Evolutionary conservation across 2,329 filamentous ascomycete genomes (phyloP).

Genomic region (Coleophoma eucalyptorum): DNA sequence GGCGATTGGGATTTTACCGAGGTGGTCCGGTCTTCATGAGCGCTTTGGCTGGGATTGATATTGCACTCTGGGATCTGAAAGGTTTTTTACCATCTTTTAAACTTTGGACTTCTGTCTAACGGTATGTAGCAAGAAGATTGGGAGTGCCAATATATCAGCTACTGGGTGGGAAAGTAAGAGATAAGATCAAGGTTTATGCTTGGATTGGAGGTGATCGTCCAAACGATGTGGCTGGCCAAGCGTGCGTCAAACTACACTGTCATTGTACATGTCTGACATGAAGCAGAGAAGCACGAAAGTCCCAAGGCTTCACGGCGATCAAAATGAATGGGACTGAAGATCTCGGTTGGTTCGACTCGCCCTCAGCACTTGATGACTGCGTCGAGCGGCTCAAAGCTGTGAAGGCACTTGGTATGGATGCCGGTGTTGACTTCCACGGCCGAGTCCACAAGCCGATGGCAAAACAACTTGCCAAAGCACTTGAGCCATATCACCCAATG

Average conservation of each 20-base stretch:
- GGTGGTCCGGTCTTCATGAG: slow-evolving; percentile 80
- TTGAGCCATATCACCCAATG: slow-evolving; percentile 66
- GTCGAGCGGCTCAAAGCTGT: slow-evolving; percentile 67
- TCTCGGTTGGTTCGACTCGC: slow-evolving; percentile 72
- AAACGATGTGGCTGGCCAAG: slow-evolving; percentile 58
- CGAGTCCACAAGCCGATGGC: slow-evolving; percentile 78
- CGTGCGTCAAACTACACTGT: slow-evolving; percentile 34
- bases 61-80: slow-evolving; percentile 57
- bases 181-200: slow-evolving; percentile 68
- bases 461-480: slow-evolving; percentile 64
- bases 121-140: slow-evolving; percentile 44
- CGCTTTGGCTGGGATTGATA: slow-evolving; percentile 73
- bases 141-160: slow-evolving; percentile 70
- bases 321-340: slow-evolving; percentile 83
- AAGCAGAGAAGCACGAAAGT: slow-evolving; percentile 47
- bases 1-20: slow-evolving; percentile 70
- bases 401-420: slow-evolving; percentile 67
- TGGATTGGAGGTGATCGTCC: slow-evolving; percentile 78
- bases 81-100: not conserved
- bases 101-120: not conserved
- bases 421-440: slow-evolving; percentile 75
- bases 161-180: slow-evolving; percentile 69
- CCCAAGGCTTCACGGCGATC: slow-evolving; percentile 61
- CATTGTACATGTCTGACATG: slow-evolving; percentile 5
- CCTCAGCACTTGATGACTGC: slow-evolving; percentile 55